These are phyloP conservation scores for Penicillium sp. DNA, from an alignment of 2,329 filamentous ascomycete genomes.

Conservation along the genomic window DNA sequence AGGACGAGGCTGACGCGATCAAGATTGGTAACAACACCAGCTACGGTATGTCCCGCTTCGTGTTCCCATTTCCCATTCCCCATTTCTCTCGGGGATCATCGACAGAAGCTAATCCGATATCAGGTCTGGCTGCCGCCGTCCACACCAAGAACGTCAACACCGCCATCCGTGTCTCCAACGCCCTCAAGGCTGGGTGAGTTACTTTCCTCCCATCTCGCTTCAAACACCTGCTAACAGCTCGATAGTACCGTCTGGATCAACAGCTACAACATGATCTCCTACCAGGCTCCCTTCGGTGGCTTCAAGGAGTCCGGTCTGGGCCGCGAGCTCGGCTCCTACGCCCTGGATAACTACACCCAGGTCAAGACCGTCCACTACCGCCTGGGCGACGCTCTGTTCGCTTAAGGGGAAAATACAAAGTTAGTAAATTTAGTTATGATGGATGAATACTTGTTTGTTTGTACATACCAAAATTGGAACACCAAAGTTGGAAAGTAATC, in stretches of 20 bases:
- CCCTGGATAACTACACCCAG: constrained; percentile 55
- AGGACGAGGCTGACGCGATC: constrained; percentile 73
- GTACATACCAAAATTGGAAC: constrained; percentile 20
- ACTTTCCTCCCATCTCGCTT: constrained; percentile 50
- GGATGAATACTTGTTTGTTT: constrained; percentile 10
- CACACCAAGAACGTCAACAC: constrained; percentile 81
- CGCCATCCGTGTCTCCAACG: constrained; percentile 74
- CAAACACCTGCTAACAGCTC: constrained; percentile 8
- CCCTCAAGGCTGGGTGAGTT: constrained; percentile 67
- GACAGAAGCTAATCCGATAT: constrained; percentile 52
- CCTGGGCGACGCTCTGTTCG: constrained; percentile 51
- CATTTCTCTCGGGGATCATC: too few species aligned
- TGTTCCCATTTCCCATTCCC: neutral
- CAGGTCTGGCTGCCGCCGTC: constrained; percentile 73
- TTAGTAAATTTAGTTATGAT: neutral
- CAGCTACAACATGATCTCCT: constrained; percentile 69
- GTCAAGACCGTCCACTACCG: constrained; percentile 53
- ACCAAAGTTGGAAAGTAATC: constrained; percentile 1
- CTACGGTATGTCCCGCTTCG: constrained; percentile 66
- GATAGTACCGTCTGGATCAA: constrained; percentile 64
- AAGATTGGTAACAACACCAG: constrained; percentile 72
- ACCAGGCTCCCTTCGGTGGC: constrained; percentile 51
- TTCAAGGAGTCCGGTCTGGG: constrained; percentile 32
- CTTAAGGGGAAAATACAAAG: constrained; percentile 32
- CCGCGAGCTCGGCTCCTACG: constrained; percentile 52